These are phyloP conservation scores for Leishmania arabica DNA, from an alignment of 208 protist species.

Conservation along the genomic window DNA sequence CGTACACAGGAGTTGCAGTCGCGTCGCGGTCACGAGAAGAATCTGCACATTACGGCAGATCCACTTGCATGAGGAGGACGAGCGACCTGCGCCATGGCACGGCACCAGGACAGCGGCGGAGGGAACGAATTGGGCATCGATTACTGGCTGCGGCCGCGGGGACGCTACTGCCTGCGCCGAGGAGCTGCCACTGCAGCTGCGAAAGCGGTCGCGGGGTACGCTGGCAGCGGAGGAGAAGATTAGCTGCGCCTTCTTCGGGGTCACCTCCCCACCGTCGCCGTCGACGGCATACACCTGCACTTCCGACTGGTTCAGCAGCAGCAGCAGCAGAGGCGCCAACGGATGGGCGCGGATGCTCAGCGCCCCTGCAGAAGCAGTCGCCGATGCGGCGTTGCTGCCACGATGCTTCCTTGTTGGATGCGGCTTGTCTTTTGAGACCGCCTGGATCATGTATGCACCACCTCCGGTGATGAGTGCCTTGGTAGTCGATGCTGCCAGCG, in stretches of 20 bases:
- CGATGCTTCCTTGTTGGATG: not conserved
- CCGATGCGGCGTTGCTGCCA: not conserved
- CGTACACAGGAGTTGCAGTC: constrained; percentile 22
- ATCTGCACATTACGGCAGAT: constrained; percentile 29
- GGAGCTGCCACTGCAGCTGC: not conserved
- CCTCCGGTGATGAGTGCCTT: constrained; percentile 14
- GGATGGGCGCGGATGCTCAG: constrained; percentile 39
- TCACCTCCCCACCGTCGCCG: constrained; percentile 4
- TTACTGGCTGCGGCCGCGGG: constrained; percentile 5
- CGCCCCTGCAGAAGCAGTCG: not conserved
- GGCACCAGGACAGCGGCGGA: constrained; percentile 21
- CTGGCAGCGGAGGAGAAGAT: constrained; percentile 10
- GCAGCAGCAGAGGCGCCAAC: constrained; percentile 38
- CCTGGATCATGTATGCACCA: constrained; percentile 36
- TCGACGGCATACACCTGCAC: constrained; percentile 38
- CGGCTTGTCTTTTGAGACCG: constrained; percentile 5
- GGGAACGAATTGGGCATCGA: constrained; percentile 35
- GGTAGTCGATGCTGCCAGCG: constrained; percentile 20
- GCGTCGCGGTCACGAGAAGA: constrained; percentile 27
- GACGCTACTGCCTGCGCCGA: not conserved
- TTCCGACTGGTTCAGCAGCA: constrained; percentile 18
- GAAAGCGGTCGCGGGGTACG: too few species aligned
- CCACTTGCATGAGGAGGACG: constrained; percentile 5
- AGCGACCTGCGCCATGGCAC: constrained; percentile 1
- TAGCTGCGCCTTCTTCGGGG: constrained; percentile 13